These are phyloP conservation scores for Ephemerocybe angulata DNA, from an alignment of 768 basidiomycete species.

Conservation along the genomic window DNA sequence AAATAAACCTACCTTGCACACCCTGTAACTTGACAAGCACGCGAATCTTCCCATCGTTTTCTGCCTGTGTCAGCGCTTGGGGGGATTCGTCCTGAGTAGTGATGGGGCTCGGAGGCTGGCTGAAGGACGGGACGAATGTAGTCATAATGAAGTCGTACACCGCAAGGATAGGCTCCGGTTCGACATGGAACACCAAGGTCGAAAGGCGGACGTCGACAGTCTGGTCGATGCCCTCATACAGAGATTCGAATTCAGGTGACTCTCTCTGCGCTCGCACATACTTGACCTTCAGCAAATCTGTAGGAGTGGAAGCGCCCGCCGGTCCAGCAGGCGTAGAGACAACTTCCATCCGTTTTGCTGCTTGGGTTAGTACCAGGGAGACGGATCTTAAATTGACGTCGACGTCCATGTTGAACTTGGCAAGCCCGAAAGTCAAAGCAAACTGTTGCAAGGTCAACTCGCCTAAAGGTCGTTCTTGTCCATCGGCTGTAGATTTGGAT, in stretches of 20 bases:
- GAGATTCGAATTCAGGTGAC: slow-evolving; percentile 79
- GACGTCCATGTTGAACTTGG: slow-evolving; percentile 85
- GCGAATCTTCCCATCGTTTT: slow-evolving; percentile 58
- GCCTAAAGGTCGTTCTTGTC: slow-evolving; percentile 70
- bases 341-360: slow-evolving; percentile 52
- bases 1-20: slow-evolving; percentile 58
- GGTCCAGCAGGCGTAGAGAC: slow-evolving; percentile 56
- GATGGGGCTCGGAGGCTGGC: neutral
- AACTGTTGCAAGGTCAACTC: slow-evolving; percentile 79
- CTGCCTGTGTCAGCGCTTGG: neutral
- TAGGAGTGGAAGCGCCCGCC: slow-evolving; percentile 24
- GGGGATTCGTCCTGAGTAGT: neutral
- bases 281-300: slow-evolving; percentile 72
- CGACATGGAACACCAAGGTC: slow-evolving; percentile 83
- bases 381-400: slow-evolving; percentile 80
- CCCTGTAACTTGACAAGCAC: slow-evolving; percentile 81
- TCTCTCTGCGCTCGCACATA: slow-evolving; percentile 78
- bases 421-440: slow-evolving; percentile 64
- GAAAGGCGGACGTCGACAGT: slow-evolving; percentile 83
- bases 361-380: slow-evolving; percentile 68
- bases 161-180: slow-evolving; percentile 85
- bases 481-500: slow-evolving; percentile 61
- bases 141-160: slow-evolving; percentile 98
- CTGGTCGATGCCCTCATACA: slow-evolving; percentile 85
- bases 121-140: slow-evolving; percentile 69